Evolutionary conservation across 2,329 filamentous ascomycete species (phyloP).

Genomic region (Coniochaeta sp.): DNA sequence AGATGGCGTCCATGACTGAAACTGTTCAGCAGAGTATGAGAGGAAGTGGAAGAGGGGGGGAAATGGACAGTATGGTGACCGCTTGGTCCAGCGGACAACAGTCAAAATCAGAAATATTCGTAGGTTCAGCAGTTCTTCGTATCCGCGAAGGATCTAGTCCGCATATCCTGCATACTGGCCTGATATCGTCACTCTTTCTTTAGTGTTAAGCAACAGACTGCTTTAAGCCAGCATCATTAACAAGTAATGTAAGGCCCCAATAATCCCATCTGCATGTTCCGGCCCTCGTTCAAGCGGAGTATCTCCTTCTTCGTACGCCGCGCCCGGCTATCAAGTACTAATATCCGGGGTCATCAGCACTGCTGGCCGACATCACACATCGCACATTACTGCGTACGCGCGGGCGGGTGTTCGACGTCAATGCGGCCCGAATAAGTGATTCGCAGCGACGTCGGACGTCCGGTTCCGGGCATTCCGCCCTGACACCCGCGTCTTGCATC

Average conservation of each 20-base stretch:
- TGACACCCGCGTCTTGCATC: too few relatives aligned
- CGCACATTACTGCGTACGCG: too few relatives aligned
- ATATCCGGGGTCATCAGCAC: neutral
- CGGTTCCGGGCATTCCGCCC: too few relatives aligned
- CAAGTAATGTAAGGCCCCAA: neutral
- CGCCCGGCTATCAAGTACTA: neutral
- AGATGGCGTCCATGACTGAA: conserved; percentile 24
- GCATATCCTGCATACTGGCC: neutral
- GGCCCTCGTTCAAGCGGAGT: neutral
- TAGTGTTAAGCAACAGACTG: neutral
- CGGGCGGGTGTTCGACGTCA: too few relatives aligned
- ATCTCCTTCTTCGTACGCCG: neutral
- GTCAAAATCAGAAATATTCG: neutral
- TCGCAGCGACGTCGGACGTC: too few relatives aligned
- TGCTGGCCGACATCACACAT: too few relatives aligned
- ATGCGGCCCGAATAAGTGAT: too few relatives aligned
- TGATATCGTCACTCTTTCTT: too few relatives aligned
- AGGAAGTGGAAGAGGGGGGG: neutral
- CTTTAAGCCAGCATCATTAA: neutral
- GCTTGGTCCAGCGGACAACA: neutral
- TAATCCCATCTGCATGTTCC: neutral
- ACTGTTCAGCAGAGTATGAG: conserved; percentile 8
- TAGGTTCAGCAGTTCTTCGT: too few relatives aligned
- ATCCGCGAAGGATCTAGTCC: neutral
- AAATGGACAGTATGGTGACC: neutral